Percentiles rank a stretch among this genome's conserved stretches.
Evolutionary conservation across 768 basidiomycete genomes (phyloP).

Genomic region (Nevesoporus exiguus): DNA sequence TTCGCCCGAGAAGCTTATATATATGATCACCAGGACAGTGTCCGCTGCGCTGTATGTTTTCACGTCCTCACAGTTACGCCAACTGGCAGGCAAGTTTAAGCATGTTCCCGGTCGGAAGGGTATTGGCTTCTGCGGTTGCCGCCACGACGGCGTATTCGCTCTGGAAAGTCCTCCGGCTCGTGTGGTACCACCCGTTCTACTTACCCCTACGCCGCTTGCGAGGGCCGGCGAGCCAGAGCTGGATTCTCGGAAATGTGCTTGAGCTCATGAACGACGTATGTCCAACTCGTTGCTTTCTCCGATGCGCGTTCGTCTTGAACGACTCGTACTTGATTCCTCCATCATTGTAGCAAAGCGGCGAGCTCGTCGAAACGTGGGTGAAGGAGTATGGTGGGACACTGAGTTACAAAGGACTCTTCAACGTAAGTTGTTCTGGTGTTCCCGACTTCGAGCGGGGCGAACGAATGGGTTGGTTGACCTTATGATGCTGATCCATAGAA

Average conservation of each 20-base stretch:
- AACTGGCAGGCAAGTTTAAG: neutral
- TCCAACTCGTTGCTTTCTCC: neutral
- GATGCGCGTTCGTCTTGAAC: neutral
- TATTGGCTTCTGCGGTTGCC: neutral
- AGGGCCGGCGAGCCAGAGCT: conserved; percentile 45
- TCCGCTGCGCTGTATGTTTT: neutral
- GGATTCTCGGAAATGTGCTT: conserved; percentile 47
- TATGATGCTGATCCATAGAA: conserved; percentile 16
- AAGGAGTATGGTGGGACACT: conserved; percentile 46
- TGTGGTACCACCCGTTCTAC: conserved; percentile 31
- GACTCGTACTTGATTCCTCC: neutral
- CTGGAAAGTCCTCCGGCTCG: conserved; percentile 29
- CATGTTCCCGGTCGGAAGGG: neutral
- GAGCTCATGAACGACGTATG: conserved; percentile 43
- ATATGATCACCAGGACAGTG: neutral
- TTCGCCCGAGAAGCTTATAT: too few species aligned
- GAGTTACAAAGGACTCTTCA: conserved; percentile 42
- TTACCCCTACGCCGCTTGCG: conserved; percentile 49
- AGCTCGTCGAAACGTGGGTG: conserved; percentile 44
- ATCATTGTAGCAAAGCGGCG: conserved; percentile 21
- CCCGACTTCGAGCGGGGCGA: neutral
- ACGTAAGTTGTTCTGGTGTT: conserved; percentile 31
- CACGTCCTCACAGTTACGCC: neutral
- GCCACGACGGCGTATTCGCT: conserved; percentile 28
- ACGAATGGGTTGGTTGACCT: neutral